A percentile compares a stretch with the other conserved stretches of the same genome.
Evolutionary conservation across 208 protist species (phyloP).

Genomic region (Trypanosoma mega): DNA sequence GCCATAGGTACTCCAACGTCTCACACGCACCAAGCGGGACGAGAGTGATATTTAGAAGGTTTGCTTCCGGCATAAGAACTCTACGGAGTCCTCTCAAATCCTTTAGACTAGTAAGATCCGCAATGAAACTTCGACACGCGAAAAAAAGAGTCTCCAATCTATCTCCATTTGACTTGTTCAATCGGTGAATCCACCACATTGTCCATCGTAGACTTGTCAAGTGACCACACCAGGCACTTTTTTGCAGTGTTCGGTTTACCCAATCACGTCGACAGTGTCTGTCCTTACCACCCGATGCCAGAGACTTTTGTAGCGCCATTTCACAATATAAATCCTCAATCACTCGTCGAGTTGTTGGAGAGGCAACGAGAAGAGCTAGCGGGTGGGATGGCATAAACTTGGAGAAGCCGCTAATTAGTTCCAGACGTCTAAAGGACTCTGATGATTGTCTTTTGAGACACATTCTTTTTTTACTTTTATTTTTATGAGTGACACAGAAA

Average conservation of each 20-base stretch:
- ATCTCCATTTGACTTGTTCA: not conserved
- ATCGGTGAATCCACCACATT: slow-evolving; percentile 19
- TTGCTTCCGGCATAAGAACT: slow-evolving; percentile 30
- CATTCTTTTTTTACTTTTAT: slow-evolving; percentile 14
- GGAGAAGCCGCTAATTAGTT: slow-evolving; percentile 4
- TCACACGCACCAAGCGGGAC: slow-evolving; percentile 28
- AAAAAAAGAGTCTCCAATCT: slow-evolving; percentile 26
- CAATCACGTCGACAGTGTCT: not conserved
- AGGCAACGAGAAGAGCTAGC: slow-evolving; percentile 12
- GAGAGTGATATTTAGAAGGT: slow-evolving; percentile 31
- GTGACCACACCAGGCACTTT: slow-evolving; percentile 22
- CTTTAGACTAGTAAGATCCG: slow-evolving; percentile 30
- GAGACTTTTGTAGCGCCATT: not conserved
- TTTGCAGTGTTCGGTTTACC: not conserved
- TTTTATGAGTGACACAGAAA: no score
- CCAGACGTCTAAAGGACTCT: not conserved
- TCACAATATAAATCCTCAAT: slow-evolving; percentile 19
- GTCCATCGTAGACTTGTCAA: slow-evolving; percentile 16
- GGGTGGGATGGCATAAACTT: slow-evolving; percentile 17
- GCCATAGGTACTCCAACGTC: slow-evolving; percentile 30
- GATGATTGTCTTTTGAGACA: slow-evolving; percentile 6
- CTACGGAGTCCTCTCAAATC: slow-evolving; percentile 26
- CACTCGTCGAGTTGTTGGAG: slow-evolving; percentile 9
- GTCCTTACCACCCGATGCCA: not conserved
- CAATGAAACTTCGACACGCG: slow-evolving; percentile 31